Evolutionary conservation across 495 filamentous ascomycete genomes (phyloP), one percentile per base, ranked within the genome.

Genomic region (Annulohypoxylon nitens): DNA sequence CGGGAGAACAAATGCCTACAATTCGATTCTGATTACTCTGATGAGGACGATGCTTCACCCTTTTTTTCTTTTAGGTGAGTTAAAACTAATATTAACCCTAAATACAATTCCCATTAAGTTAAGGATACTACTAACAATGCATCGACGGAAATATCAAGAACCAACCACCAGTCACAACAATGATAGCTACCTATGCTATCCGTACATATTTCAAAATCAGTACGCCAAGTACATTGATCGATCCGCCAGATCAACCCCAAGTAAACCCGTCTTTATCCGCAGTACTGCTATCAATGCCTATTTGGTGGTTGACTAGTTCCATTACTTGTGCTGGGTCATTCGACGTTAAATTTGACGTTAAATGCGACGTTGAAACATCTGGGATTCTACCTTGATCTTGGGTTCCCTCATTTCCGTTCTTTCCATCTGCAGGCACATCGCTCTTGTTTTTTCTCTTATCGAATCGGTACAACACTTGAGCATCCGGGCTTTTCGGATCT

Each of bases 1-100:
- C 78, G 78, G 81, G 78, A 78, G 80, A 87, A 90, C 36, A 47
- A 47, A 30, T 61, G 25, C 50, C 66, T 91, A 93, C 90, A 91
- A 97, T 97, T 97, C 94, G 92, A 98, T 97, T 97, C 95, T 93
- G 79, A 80, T 81, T 77, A 81, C 73, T 81, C 79, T 81, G 78
- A 72, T 70, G 79, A 67, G 79, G 79, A 76, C 77, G 79, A 78
- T 81, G 79, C 79, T 80, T 80, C 78, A 78, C 76, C 48, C 33
- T 84, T 86, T 86, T 81, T 85, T 81, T 71, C 81, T 76, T 78
- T 78, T 36, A 89, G 87, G 93, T 94, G 77, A 86, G 92, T 89
- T 10, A 41, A 51, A 70, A 50, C 45, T 75, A 72, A 67, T 51
- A 3, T 26, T 10, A 39, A 39, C 14, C 1, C 2, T 0, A 20